phyloP scores from a whole-genome alignment of 768 basidiomycete genomes.

The Kwoniella bestiolae region DNA sequence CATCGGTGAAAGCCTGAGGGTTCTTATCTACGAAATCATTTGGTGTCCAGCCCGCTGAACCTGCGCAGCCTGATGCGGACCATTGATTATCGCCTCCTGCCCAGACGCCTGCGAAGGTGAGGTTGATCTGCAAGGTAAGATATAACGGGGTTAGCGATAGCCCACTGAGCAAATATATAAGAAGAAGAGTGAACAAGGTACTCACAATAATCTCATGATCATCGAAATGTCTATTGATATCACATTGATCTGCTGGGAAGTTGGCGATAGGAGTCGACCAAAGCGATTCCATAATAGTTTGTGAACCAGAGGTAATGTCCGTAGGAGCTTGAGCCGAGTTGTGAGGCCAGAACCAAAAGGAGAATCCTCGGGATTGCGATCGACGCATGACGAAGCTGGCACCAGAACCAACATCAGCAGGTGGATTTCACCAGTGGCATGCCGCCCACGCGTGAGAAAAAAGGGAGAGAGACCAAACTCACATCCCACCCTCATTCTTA shows the following conservation, averaged over 20 bases:
- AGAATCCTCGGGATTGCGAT: constrained; percentile 14
- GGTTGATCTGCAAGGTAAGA: constrained; percentile 8
- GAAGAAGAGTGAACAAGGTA: neutral
- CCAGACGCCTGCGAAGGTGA: constrained; percentile 20
- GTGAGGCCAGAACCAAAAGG: constrained; percentile 21
- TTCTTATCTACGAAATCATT: constrained; percentile 20
- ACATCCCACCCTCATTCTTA: constrained; percentile 15
- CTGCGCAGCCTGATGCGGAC: constrained; percentile 11
- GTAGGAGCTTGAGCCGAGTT: neutral
- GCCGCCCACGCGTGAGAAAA: too few relatives aligned
- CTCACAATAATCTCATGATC: constrained; percentile 24
- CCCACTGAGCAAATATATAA: neutral
- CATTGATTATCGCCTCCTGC: constrained; percentile 8
- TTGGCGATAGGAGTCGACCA: constrained; percentile 14
- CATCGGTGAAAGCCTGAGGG: constrained; percentile 15
- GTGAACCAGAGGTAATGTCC: constrained; percentile 1
- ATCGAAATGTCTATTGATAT: constrained; percentile 18
- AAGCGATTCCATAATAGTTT: constrained; percentile 7
- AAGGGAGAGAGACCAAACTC: neutral
- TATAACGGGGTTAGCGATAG: too few relatives aligned
- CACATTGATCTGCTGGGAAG: constrained; percentile 14
- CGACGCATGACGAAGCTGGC: constrained; percentile 23
- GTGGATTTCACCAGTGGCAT: too few relatives aligned
- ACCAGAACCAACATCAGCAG: too few relatives aligned
- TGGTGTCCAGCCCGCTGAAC: neutral